Conservation (phyloP, 768 basidiomycete genomes). For the Tricholoma flavovirens region DNA sequence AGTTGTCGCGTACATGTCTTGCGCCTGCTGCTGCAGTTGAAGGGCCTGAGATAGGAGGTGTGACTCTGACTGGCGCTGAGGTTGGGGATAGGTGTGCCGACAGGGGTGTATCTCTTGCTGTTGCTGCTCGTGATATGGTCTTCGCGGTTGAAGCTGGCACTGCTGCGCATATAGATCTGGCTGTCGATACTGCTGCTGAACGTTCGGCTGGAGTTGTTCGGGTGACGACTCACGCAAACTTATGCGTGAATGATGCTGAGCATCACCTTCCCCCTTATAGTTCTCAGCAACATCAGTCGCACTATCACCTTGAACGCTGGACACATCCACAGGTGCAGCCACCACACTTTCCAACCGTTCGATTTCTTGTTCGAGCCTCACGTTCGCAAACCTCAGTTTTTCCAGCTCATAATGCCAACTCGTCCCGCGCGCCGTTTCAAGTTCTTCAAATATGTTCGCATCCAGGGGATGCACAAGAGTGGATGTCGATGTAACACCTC, state of each 20-base stretch:
- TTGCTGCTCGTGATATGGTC: neutral
- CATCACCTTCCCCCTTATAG: neutral
- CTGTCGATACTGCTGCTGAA: neutral
- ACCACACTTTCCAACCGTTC: constrained; percentile 22
- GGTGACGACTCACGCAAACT: neutral
- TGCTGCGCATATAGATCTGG: neutral
- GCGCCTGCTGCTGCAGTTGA: neutral
- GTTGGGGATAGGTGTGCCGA: neutral
- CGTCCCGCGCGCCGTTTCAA: constrained; percentile 58
- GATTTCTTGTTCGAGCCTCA: constrained; percentile 56
- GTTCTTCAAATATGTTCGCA: constrained; percentile 61
- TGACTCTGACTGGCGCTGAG: neutral
- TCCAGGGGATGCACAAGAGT: constrained; percentile 8
- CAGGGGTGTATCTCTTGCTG: neutral
- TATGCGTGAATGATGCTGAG: neutral
- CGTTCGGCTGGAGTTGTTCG: neutral
- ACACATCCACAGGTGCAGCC: neutral
- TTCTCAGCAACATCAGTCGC: neutral
- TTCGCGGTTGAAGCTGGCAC: neutral
- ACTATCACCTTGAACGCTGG: neutral
- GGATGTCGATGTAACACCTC: neutral
- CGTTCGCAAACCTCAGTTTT: constrained; percentile 71
- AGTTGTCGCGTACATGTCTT: neutral
- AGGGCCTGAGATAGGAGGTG: neutral
- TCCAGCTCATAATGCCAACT: constrained; percentile 95